Base-by-base conservation (phyloP, 345 rosid genomes). In the Erodium maritimum region DNA sequence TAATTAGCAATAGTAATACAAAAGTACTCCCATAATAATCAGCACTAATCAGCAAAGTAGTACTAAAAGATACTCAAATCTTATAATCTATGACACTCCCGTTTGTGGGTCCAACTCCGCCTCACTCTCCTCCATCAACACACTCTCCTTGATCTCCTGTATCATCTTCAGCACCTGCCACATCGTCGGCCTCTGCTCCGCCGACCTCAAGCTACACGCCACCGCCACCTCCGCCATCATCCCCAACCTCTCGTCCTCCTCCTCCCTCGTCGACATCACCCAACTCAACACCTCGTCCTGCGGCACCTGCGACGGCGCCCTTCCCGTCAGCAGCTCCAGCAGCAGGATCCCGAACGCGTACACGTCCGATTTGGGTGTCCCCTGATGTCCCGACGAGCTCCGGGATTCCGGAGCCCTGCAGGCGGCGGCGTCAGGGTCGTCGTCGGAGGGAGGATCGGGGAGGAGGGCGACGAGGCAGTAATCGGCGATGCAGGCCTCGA, bases 101-200 rank as follows among this genome's bases (percentile, higher is more conserved):
- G 61, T 9, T 22, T 17, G 73, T 21, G 61, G 64, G 73, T 77
- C 83, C 77, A 61, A 56, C 65, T 75, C 80, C 71, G 62, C 19
- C 55, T 71, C 90, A 63, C 75, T 68, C 37, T 82, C 86, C 65
- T 91, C 95, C 80, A 61, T 60, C 10, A 76, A 60, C 54, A 70
- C 90, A 17, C 67, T 84, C 61, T 84, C 93, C 73, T 88, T 91
- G 75, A 91, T 81, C 78, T 84, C 90, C 60, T 81, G 96, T 62
- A 88, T 67, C 96, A 91, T 86, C 80, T 88, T 91, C 77, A 88
- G 66, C 5, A 88, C 95, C 63, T 86, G 96, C 98, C 96, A 88
- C 98, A 88, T 91, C 0, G 96, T 82, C 0, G 98, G 98, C 69
- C 98, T 79, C 65, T 91, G 98, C 54, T 91, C 98, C 1, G 90